Evolutionary conservation across 2,329 filamentous ascomycete genomes (phyloP).

Genomic region (Fusarium protoensiforme): DNA sequence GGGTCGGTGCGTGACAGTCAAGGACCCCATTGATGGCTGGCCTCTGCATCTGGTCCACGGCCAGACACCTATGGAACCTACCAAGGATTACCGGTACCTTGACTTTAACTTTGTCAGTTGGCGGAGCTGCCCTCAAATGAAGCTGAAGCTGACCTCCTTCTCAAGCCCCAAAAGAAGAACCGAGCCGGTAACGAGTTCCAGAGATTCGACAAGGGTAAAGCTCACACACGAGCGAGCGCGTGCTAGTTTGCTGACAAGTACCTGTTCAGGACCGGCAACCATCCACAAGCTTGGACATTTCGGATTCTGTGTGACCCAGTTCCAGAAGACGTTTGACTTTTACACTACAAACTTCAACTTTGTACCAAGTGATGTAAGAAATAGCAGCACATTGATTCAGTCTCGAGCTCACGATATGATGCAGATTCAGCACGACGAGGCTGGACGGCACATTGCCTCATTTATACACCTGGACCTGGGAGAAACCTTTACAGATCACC

Average conservation of each 20-base stretch:
- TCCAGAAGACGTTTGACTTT: neutral
- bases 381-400: fast-evolving
- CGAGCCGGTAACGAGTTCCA: neutral
- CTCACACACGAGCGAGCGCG: neutral
- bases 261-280: neutral
- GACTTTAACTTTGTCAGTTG: neutral
- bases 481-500: neutral
- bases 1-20: neutral
- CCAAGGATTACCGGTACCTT: neutral
- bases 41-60: neutral
- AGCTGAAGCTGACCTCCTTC: neutral
- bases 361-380: neutral
- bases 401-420: neutral
- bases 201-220: neutral
- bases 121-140: fast-evolving
- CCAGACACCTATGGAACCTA: neutral
- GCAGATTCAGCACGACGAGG: neutral
- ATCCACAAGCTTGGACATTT: neutral
- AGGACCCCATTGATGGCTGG: neutral
- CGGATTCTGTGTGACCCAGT: neutral
- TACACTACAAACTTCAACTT: neutral
- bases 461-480: neutral
- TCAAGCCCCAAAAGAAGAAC: neutral
- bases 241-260: neutral
- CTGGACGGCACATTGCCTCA: neutral